These are phyloP conservation scores for Francoa sonchifolia DNA, from an alignment of 441 rosid genomes.

Conservation along the genomic window DNA sequence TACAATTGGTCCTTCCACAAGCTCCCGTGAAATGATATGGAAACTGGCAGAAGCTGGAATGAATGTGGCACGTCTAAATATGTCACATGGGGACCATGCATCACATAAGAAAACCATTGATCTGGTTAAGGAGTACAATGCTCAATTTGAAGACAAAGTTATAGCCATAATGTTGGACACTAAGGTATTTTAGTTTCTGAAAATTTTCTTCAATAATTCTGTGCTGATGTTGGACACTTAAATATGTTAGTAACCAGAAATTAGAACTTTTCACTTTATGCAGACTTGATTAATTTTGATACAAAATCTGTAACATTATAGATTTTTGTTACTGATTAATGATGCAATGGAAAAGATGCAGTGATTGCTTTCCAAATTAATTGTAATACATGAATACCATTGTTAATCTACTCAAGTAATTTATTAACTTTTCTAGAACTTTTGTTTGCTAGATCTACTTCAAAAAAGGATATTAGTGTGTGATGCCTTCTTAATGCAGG, in stretches of 20 bases:
- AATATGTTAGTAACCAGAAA: no score
- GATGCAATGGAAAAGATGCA: background rate
- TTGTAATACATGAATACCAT: background rate
- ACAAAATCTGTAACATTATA: background rate
- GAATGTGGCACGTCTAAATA: slow-evolving; percentile 92
- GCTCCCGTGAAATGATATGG: slow-evolving; percentile 90
- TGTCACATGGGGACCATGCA: slow-evolving; percentile 95
- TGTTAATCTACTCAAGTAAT: background rate
- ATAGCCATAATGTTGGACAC: slow-evolving; percentile 90
- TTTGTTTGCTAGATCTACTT: background rate
- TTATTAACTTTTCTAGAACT: background rate
- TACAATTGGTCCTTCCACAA: slow-evolving; percentile 88
- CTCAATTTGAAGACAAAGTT: slow-evolving; percentile 63
- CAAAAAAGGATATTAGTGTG: background rate
- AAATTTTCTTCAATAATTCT: background rate
- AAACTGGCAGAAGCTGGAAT: slow-evolving; percentile 84
- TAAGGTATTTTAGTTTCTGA: slow-evolving; percentile 35
- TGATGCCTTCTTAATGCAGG: slow-evolving; percentile 29
- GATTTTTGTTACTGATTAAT: background rate
- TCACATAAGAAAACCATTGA: slow-evolving; percentile 83
- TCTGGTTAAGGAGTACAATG: slow-evolving; percentile 82
- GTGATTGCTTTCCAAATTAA: background rate
- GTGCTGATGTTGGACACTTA: no score
- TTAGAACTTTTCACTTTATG: no score
- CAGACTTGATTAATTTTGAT: no score